A percentile compares a stretch with the other conserved stretches of the same genome.
These are phyloP conservation scores for Komagataella pastoris DNA, from an alignment of 805 yeast genomes.

Conservation along the genomic window DNA sequence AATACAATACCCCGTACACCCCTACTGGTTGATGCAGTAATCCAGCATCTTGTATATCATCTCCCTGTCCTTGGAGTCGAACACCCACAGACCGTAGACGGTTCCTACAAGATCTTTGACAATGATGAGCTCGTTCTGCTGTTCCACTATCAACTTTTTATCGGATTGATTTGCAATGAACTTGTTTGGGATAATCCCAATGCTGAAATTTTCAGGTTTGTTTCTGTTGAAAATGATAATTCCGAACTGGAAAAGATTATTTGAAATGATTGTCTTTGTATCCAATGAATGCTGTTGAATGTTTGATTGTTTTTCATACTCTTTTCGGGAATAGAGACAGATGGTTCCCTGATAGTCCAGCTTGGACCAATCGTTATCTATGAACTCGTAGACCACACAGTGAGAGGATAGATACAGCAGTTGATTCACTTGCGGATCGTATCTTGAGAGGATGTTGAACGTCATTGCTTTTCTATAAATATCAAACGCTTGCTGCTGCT, in stretches of 20 bases:
- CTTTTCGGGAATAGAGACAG: constrained; percentile 46
- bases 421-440: constrained; percentile 61
- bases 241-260: constrained; percentile 41
- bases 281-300: background rate
- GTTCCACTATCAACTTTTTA: constrained; percentile 43
- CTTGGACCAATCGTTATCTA: constrained; percentile 57
- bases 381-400: constrained; percentile 57
- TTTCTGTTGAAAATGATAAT: constrained; percentile 54
- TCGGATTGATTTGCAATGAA: constrained; percentile 15
- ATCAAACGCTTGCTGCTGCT: constrained; percentile 28
- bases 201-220: constrained; percentile 56
- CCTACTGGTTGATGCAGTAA: constrained; percentile 1
- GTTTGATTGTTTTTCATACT: background rate
- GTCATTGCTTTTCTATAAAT: constrained; percentile 57
- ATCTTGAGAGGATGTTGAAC: constrained; percentile 64
- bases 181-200: constrained; percentile 51
- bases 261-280: constrained; percentile 1
- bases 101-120: constrained; percentile 56
- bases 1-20: background rate
- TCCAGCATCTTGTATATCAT: constrained; percentile 35
- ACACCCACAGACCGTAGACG: constrained; percentile 70
- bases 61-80: constrained; percentile 52
- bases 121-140: constrained; percentile 56
- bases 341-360: constrained; percentile 59
- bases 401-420: constrained; percentile 58